Percentiles rank a stretch among this genome's conserved stretches.
These are phyloP conservation scores for Lactarius hatsudake DNA, from an alignment of 768 basidiomycete species.

Conservation along the genomic window DNA sequence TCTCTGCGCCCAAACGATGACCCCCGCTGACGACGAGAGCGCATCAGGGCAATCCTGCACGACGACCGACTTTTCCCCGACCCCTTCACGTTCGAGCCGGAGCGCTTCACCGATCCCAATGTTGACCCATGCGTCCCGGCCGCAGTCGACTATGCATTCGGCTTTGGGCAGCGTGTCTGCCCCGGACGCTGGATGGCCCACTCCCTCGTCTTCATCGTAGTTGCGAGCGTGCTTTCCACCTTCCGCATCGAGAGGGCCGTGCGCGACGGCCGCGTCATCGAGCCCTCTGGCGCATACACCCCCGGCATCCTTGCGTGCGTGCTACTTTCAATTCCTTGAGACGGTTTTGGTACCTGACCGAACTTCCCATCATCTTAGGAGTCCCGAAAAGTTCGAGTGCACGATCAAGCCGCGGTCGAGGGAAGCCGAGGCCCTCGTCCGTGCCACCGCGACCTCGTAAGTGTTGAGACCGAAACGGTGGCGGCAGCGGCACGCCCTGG, in stretches of 20 bases:
- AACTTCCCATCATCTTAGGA: constrained; percentile 7
- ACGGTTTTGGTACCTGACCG: background rate
- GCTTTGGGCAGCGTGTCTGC: constrained; percentile 30
- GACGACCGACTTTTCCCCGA: constrained; percentile 33
- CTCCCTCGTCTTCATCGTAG: constrained; percentile 23
- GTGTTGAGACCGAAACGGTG: no score
- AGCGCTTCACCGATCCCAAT: constrained; percentile 30
- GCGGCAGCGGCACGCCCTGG: background rate
- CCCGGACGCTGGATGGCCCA: constrained; percentile 30
- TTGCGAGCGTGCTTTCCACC: constrained; percentile 26
- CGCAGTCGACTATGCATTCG: constrained; percentile 28
- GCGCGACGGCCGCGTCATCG: constrained; percentile 26
- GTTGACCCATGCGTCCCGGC: constrained; percentile 12
- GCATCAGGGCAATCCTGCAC: constrained; percentile 29
- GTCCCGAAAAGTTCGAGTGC: constrained; percentile 26
- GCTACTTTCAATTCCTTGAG: background rate
- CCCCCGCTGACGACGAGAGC: background rate
- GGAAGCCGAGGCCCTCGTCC: constrained; percentile 25
- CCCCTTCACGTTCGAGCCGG: constrained; percentile 33
- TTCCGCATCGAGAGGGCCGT: constrained; percentile 25
- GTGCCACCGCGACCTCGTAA: constrained; percentile 16
- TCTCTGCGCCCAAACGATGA: no score
- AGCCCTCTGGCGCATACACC: constrained; percentile 22
- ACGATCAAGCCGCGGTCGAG: constrained; percentile 21
- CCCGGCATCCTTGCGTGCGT: constrained; percentile 28